Evolutionary conservation across 2,329 filamentous ascomycete genomes (phyloP).

Genomic region (Colletotrichum echinochloae): DNA sequence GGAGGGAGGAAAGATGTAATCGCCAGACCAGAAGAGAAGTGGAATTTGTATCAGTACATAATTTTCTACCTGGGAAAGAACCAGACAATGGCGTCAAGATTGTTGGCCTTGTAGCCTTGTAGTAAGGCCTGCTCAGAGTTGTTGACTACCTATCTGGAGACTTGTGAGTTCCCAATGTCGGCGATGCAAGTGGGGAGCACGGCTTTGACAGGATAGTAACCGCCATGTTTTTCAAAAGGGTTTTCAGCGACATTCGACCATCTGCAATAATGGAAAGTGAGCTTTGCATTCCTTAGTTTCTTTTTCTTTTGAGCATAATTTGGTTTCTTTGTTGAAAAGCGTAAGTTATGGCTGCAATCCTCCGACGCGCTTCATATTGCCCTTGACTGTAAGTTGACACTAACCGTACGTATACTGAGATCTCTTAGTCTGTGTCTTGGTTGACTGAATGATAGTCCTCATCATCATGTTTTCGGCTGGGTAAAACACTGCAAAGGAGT

Average conservation of each 20-base stretch:
- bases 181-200: background rate
- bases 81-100: background rate
- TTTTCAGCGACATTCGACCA: background rate
- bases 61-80: background rate
- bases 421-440: background rate
- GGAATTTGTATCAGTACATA: background rate
- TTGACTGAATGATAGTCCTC: too few relatives aligned
- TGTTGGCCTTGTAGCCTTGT: background rate
- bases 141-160: slow-evolving; percentile 6
- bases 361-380: background rate
- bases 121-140: background rate
- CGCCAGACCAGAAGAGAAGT: background rate
- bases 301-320: background rate
- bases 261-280: background rate
- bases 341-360: background rate
- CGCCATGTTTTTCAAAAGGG: background rate
- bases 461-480: background rate
- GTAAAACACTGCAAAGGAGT: background rate
- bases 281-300: background rate
- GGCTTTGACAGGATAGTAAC: background rate
- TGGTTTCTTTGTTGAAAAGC: background rate
- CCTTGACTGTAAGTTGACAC: background rate
- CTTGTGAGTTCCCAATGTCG: background rate
- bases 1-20: background rate
- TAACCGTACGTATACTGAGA: background rate